Evolutionary conservation across 2,329 filamentous ascomycete species (phyloP).

Genomic region (Pseudonectria foliicola): DNA sequence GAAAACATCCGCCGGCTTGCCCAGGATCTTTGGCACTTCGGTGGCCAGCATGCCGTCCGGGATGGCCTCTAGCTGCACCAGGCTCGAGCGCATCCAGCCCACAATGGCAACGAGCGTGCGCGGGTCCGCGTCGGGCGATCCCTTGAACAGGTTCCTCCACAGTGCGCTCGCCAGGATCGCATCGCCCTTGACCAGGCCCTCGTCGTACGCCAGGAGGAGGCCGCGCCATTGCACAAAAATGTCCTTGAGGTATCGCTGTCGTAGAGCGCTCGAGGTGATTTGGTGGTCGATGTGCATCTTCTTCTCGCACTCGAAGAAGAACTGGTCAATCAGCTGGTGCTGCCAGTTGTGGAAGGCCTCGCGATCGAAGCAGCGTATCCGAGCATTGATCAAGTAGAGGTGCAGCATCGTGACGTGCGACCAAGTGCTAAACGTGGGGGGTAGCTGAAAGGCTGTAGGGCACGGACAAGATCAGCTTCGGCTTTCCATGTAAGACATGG

Average conservation of each 20-base stretch:
- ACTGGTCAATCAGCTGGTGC: slow-evolving; percentile 88
- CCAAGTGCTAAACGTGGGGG: slow-evolving; percentile 91
- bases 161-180: slow-evolving; percentile 73
- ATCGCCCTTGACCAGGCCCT: slow-evolving; percentile 70
- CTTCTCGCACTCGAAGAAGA: slow-evolving; percentile 83
- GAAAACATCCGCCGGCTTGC: slow-evolving; percentile 35
- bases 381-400: slow-evolving; percentile 83
- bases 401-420: slow-evolving; percentile 93
- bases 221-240: slow-evolving; percentile 92
- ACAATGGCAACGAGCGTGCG: slow-evolving; percentile 47
- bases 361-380: slow-evolving; percentile 69
- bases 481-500: no score
- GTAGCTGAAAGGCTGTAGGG: slow-evolving; percentile 63
- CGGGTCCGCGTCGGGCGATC: slow-evolving; percentile 44
- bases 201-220: slow-evolving; percentile 74
- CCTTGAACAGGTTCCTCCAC: slow-evolving; percentile 92
- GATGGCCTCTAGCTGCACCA: slow-evolving; percentile 42
- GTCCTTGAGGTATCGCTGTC: slow-evolving; percentile 71
- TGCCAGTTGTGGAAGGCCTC: slow-evolving; percentile 70
- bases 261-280: slow-evolving; percentile 49
- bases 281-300: slow-evolving; percentile 77
- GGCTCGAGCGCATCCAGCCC: slow-evolving; percentile 45
- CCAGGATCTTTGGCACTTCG: slow-evolving; percentile 26
- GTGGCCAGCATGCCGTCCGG: slow-evolving; percentile 35
- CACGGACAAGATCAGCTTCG: slow-evolving; percentile 1